These are phyloP conservation scores for Protomyces macrosporus DNA, from an alignment of 1,139 yeast genomes.

Conservation along the genomic window DNA sequence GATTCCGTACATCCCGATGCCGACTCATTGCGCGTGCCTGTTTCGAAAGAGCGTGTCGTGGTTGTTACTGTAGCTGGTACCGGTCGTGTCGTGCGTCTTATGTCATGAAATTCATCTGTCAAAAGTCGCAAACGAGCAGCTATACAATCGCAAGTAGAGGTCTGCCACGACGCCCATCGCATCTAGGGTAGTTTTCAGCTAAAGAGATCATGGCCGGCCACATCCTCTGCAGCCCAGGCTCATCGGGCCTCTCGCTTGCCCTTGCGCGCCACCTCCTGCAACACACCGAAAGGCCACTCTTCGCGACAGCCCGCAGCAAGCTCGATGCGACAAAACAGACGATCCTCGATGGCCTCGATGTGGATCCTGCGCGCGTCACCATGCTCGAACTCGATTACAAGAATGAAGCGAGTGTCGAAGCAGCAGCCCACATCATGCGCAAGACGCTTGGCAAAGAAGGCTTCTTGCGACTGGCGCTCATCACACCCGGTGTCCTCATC, in stretches of 20 bases:
- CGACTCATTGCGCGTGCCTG: constrained; percentile 16
- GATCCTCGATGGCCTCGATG: constrained; percentile 10
- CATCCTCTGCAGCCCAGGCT: constrained; percentile 15
- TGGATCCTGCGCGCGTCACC: constrained; percentile 1
- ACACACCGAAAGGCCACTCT: constrained; percentile 2
- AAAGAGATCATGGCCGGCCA: not conserved
- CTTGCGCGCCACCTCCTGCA: constrained; percentile 11
- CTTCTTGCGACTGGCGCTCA: constrained; percentile 12
- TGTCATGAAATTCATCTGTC: not conserved
- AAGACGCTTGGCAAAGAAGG: constrained; percentile 1
- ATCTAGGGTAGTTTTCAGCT: not conserved
- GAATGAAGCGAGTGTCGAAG: constrained; percentile 2
- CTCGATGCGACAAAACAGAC: constrained; percentile 6
- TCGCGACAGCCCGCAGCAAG: constrained; percentile 20
- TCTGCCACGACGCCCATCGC: not conserved
- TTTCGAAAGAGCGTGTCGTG: too few relatives aligned
- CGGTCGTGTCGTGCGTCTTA: not conserved
- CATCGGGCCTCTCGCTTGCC: constrained; percentile 21
- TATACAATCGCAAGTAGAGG: not conserved
- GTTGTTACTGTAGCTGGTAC: too few relatives aligned
- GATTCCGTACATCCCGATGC: constrained; percentile 27
- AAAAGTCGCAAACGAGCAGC: not conserved
- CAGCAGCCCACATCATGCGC: not conserved
- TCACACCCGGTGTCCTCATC: constrained; percentile 13
- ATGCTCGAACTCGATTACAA: constrained; percentile 15